A percentile compares a stretch with the other conserved stretches of the same genome.
These are phyloP conservation scores for Colletotrichum sp. DNA, from an alignment of 2,329 filamentous ascomycete species.

Conservation along the genomic window DNA sequence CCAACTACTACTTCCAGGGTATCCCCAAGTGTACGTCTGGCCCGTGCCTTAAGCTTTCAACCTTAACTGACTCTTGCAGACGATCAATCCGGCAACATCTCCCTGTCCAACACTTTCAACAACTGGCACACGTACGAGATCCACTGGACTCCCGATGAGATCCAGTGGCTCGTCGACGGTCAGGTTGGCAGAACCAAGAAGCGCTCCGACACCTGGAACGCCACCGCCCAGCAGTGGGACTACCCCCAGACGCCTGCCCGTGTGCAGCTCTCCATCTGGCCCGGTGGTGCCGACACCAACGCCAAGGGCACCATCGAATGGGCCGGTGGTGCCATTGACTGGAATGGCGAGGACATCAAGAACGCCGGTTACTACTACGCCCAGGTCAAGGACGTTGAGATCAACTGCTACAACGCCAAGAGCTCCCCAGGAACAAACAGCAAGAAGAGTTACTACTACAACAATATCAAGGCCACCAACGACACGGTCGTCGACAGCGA, in stretches of 20 bases:
- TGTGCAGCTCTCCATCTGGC: slow-evolving; percentile 95
- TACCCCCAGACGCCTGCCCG: slow-evolving; percentile 92
- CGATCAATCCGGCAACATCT: slow-evolving; percentile 75
- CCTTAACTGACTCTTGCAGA: slow-evolving; percentile 54
- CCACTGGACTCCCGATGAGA: slow-evolving; percentile 85
- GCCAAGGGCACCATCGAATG: slow-evolving; percentile 85
- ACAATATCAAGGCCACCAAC: slow-evolving; percentile 69
- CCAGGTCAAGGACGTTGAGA: slow-evolving; percentile 75
- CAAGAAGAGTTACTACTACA: slow-evolving; percentile 79
- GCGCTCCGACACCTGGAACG: slow-evolving; percentile 84
- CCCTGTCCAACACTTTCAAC: slow-evolving; percentile 71
- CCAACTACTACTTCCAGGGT: slow-evolving; percentile 97
- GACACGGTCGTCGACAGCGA: slow-evolving; percentile 78
- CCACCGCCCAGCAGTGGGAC: slow-evolving; percentile 78
- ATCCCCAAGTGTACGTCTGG: slow-evolving; percentile 79
- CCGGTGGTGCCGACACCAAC: slow-evolving; percentile 81
- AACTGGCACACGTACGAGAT: slow-evolving; percentile 92
- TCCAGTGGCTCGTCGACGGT: slow-evolving; percentile 90
- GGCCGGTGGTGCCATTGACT: slow-evolving; percentile 91
- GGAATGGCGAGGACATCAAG: slow-evolving; percentile 82
- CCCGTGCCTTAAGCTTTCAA: slow-evolving; percentile 17
- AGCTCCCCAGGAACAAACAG: slow-evolving; percentile 69
- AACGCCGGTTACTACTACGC: slow-evolving; percentile 89
- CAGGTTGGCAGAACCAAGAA: slow-evolving; percentile 75
- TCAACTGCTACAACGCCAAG: slow-evolving; percentile 80